Base-by-base conservation (phyloP, 176 grass and related monocot genomes). In the Musa troglodytarum region DNA sequence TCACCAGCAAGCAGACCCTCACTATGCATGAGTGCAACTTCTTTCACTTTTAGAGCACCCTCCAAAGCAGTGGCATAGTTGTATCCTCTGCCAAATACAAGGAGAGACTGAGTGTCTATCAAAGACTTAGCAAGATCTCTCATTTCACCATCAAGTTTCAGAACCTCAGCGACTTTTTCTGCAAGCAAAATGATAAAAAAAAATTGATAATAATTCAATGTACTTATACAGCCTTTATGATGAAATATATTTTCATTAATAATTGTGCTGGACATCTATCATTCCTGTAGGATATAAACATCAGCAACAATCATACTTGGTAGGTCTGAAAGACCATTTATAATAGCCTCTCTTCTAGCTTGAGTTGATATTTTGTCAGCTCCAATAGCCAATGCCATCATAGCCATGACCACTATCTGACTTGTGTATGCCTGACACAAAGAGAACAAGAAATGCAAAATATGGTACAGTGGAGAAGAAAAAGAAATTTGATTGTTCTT, bases 1-100 rank as follows among this genome's bases (percentile, higher is more conserved):
- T 98, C 90, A 53, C 94, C 94, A 49, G 94, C 94, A 83, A 98
- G 90, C 94, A 98, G 86, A 50, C 94, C 90, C 81, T 98, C 90
- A 28, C 86, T 91, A 53, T 93, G 90, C 88, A 93, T 98, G 21
- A 93, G 73, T 1, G 94, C 87, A 0, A 98, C 90, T 86, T 98
- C 94, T 84, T 93, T 98, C 17, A 98, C 90, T 81, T 98, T 93
- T 53, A 98, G 81, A 63, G 94, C 90, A 17, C 94, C 94, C 79
- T 98, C 94, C 58, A 93, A 75, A 56, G 94, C 94, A 59, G 94
- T 98, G 52, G 94, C 90, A 67, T 91, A 98, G 83, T 93, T 98
- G 71, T 87, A 90, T 29, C 90, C 88, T 89, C 90, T 90, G 53
- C 94, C 94, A 29, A 93, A 98, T 49, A 98, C 79, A 67, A 98